Conservation (phyloP, 805 yeast genomes). For the Saccharomycopsis fermentans region DNA sequence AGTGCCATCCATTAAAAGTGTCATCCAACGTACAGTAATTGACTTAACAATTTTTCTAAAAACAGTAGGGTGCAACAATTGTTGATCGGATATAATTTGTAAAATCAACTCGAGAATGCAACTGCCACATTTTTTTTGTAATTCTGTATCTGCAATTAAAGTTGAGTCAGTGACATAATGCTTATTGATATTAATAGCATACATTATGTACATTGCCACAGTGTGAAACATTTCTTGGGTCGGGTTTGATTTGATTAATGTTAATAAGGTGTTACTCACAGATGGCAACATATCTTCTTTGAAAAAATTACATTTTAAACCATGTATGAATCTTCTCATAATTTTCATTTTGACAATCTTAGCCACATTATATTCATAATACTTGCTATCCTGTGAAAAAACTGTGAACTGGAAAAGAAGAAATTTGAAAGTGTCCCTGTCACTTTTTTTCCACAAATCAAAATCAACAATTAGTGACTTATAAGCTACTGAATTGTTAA, state of each 20-base stretch:
- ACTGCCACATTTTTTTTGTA: constrained; percentile 28
- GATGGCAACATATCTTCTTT: constrained; percentile 29
- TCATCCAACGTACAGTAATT: constrained; percentile 57
- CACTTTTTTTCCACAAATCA: constrained; percentile 41
- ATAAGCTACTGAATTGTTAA: constrained; percentile 48
- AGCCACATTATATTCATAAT: constrained; percentile 38
- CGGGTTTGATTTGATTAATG: constrained; percentile 37
- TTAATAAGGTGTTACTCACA: constrained; percentile 30
- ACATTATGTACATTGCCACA: constrained; percentile 42
- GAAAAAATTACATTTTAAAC: constrained; percentile 25
- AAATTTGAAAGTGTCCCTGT: constrained; percentile 38
- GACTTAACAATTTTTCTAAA: constrained; percentile 40
- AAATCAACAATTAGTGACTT: constrained; percentile 50
- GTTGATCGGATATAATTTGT: constrained; percentile 32
- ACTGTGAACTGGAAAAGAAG: constrained; percentile 49
- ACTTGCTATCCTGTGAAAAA: constrained; percentile 43
- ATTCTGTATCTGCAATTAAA: constrained; percentile 22
- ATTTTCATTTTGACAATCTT: constrained; percentile 45
- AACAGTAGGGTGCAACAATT: constrained; percentile 20
- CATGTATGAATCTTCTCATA: constrained; percentile 26
- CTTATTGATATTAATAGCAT: constrained; percentile 31
- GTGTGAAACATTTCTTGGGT: constrained; percentile 45
- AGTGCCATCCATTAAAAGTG: constrained; percentile 37
- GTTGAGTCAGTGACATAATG: constrained; percentile 23
- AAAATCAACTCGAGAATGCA: constrained; percentile 30